A percentile compares a stretch with the other conserved stretches of the same genome.
phyloP scores from a whole-genome alignment of 306 rosid species.

The Dalbergia cultrata region DNA sequence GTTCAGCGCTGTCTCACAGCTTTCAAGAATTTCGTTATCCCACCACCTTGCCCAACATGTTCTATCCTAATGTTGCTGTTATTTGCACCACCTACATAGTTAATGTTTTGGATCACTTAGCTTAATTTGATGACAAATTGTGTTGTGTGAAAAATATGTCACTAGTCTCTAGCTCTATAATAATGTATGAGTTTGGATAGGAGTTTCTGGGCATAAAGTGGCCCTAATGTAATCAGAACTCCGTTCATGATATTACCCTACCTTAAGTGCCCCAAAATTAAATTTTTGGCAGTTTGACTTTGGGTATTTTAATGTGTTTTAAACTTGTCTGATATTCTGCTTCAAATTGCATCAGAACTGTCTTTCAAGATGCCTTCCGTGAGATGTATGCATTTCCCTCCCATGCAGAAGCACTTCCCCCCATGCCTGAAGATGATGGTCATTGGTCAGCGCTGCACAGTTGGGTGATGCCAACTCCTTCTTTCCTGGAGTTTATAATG shows the following conservation, averaged over 20 bases:
- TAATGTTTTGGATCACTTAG: conserved; percentile 10
- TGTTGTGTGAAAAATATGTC: conserved; percentile 26
- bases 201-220: conserved; percentile 35
- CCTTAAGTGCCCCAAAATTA: neutral
- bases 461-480: conserved; percentile 99
- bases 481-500: conserved; percentile 91
- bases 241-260: too few species aligned
- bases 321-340: conserved; percentile 32
- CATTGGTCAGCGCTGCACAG: conserved; percentile 93
- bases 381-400: conserved; percentile 74
- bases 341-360: conserved; percentile 66
- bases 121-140: conserved; percentile 25
- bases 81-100: conserved; percentile 13
- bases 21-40: conserved; percentile 33
- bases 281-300: conserved; percentile 19
- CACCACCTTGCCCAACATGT: conserved; percentile 21
- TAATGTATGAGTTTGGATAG: conserved; percentile 25
- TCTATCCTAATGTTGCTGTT: conserved; percentile 35
- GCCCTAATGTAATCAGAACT: neutral
- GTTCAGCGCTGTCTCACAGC: conserved; percentile 30
- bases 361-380: conserved; percentile 81
- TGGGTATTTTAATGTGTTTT: conserved; percentile 23
- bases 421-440: conserved; percentile 96
- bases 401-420: conserved; percentile 81
- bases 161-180: conserved; percentile 1